Evolutionary conservation across 768 basidiomycete genomes (phyloP).

Genomic region (Albatrellus ellisii): DNA sequence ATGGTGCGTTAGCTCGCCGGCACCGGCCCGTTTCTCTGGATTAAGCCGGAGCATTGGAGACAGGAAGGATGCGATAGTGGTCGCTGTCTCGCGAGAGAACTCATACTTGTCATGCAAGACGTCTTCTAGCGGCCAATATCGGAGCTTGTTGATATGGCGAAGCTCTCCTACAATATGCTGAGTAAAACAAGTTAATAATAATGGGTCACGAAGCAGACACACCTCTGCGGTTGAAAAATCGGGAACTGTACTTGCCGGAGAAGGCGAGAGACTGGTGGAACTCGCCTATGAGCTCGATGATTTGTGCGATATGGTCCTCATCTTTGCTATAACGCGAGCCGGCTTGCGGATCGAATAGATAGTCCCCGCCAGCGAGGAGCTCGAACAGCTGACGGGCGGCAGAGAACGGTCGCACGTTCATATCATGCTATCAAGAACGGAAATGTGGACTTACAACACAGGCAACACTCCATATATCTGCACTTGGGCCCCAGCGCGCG

Average conservation of each 20-base stretch:
- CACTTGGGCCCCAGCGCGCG: conserved; percentile 89
- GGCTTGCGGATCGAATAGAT: conserved; percentile 93
- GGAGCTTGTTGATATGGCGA: conserved; percentile 86
- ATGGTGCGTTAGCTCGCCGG: conserved; percentile 76
- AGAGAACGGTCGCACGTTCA: conserved; percentile 1
- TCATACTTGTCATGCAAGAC: conserved; percentile 94
- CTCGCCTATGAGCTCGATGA: conserved; percentile 92
- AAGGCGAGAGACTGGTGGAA: conserved; percentile 75
- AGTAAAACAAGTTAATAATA: neutral
- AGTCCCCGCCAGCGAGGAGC: conserved; percentile 91
- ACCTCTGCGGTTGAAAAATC: conserved; percentile 98
- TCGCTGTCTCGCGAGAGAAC: conserved; percentile 74
- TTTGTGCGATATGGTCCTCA: conserved; percentile 95
- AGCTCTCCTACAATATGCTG: conserved; percentile 46
- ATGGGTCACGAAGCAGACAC: no score
- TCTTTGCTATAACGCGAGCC: conserved; percentile 94
- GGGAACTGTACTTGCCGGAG: conserved; percentile 83
- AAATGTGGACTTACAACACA: conserved; percentile 54
- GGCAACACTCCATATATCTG: conserved; percentile 94
- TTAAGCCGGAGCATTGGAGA: conserved; percentile 83
- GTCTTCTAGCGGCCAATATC: conserved; percentile 76
- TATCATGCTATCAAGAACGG: neutral
- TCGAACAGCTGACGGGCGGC: conserved; percentile 66
- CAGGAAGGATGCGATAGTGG: conserved; percentile 68
- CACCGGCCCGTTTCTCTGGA: conserved; percentile 81